A percentile compares a stretch with the other conserved stretches of the same genome.
Conservation (phyloP, 176 grass and related monocot species). For the Areca catechu region DNA sequence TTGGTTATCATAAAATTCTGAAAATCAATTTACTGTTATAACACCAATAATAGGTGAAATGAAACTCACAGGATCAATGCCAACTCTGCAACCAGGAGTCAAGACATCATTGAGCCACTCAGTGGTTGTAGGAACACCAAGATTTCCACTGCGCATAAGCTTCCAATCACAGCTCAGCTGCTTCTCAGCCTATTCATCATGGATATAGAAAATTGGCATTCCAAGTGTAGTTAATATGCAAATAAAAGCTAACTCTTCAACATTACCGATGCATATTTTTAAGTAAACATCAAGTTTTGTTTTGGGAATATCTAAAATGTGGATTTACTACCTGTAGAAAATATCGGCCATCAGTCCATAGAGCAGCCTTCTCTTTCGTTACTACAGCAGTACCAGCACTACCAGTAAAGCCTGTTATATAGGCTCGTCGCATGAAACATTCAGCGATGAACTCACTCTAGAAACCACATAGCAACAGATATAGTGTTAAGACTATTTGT, state of each 20-base stretch:
- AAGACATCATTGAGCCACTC: conserved; percentile 95
- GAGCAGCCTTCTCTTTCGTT: conserved; percentile 75
- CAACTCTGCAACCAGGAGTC: conserved; percentile 64
- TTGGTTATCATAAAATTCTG: no score
- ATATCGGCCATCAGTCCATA: conserved; percentile 98
- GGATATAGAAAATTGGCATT: conserved; percentile 5
- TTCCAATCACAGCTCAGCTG: conserved; percentile 67
- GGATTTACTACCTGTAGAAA: conserved; percentile 68
- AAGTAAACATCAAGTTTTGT: no score
- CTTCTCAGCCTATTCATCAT: conserved; percentile 60
- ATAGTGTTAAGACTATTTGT: not conserved
- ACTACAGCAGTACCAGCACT: conserved; percentile 95
- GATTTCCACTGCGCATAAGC: conserved; percentile 80
- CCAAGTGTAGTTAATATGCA: no score
- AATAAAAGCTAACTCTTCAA: no score
- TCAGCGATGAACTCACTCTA: conserved; percentile 93
- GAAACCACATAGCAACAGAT: not conserved
- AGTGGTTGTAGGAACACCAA: conserved; percentile 64
- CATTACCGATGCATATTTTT: no score
- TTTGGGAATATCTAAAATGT: not conserved
- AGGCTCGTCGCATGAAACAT: conserved; percentile 79
- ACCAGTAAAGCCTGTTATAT: conserved; percentile 79
- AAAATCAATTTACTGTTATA: no score
- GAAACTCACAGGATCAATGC: conserved; percentile 88
- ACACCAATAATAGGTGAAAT: not conserved